A percentile compares a stretch with the other conserved stretches of the same genome.
These are phyloP conservation scores for Penicillium tannophilum DNA, from an alignment of 495 filamentous ascomycete genomes.

Conservation along the genomic window DNA sequence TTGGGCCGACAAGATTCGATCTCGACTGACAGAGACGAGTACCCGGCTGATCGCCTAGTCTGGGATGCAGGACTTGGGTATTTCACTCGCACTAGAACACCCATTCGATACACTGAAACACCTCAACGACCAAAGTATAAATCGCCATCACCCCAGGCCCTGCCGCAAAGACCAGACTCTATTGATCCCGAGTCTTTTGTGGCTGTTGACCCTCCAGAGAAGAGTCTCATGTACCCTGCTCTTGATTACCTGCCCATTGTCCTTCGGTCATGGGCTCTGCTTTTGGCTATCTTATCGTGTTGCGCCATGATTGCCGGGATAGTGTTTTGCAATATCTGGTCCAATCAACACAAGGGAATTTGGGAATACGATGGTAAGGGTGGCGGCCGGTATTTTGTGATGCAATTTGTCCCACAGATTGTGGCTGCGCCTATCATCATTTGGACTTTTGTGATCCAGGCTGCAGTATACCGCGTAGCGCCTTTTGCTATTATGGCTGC, in stretches of 20 bases:
- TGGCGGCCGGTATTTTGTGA: conserved; percentile 77
- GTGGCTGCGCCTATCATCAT: conserved; percentile 72
- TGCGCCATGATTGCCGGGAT: conserved; percentile 72
- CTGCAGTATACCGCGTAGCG: conserved; percentile 72
- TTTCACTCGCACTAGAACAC: conserved; percentile 38
- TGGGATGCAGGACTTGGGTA: conserved; percentile 55
- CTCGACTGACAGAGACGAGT: conserved; percentile 40
- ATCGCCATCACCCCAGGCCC: conserved; percentile 30
- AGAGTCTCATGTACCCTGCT: conserved; percentile 51
- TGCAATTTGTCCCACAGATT: conserved; percentile 80
- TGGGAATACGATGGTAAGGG: conserved; percentile 65
- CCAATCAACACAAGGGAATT: conserved; percentile 62
- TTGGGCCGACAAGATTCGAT: conserved; percentile 36
- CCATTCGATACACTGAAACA: conserved; percentile 24
- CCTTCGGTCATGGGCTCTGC: conserved; percentile 63
- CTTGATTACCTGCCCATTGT: conserved; percentile 68
- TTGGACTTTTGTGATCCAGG: conserved; percentile 72
- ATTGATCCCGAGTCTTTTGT: conserved; percentile 54
- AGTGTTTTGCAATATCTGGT: conserved; percentile 74
- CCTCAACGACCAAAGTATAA: conserved; percentile 23
- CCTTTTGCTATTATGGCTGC: conserved; percentile 78
- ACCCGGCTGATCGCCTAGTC: conserved; percentile 52
- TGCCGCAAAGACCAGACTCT: conserved; percentile 34
- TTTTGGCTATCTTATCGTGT: conserved; percentile 58
- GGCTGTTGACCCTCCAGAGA: conserved; percentile 49